Evolutionary conservation across 75 land plant species (phyloP).

Genomic region (Cryptomeria japonica): DNA sequence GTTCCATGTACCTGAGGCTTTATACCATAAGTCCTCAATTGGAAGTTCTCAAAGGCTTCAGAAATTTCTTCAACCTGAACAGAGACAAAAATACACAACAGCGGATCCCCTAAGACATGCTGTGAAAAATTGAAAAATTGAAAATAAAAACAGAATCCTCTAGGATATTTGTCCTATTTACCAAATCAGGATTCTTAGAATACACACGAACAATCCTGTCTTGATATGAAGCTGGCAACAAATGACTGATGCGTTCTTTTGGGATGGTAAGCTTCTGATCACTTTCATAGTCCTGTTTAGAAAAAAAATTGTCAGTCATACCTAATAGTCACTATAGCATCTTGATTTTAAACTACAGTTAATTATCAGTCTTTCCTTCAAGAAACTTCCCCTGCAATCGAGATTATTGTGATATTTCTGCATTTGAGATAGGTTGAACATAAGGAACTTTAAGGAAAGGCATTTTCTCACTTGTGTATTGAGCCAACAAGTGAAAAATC

Average conservation of each 20-base stretch:
- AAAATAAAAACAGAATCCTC: not conserved
- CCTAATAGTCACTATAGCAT: not conserved
- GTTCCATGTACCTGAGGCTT: constrained; percentile 84
- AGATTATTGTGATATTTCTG: not conserved
- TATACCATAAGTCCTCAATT: constrained; percentile 68
- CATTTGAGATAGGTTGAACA: not conserved
- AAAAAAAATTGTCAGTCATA: constrained; percentile 7
- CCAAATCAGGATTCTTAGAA: constrained; percentile 86
- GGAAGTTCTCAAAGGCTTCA: constrained; percentile 91
- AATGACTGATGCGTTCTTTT: constrained; percentile 74
- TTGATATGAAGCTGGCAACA: constrained; percentile 65
- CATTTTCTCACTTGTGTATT: not conserved
- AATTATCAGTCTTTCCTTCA: not conserved
- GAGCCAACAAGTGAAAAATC: not conserved
- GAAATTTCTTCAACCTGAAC: constrained; percentile 84
- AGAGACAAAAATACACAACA: constrained; percentile 1
- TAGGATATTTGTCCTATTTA: constrained; percentile 22
- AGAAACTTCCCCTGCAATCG: not conserved
- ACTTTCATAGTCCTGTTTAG: constrained; percentile 77
- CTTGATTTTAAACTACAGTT: not conserved
- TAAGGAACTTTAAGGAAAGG: not conserved
- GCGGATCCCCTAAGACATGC: not conserved
- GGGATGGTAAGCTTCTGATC: constrained; percentile 54
- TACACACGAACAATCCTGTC: constrained; percentile 92
- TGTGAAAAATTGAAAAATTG: not conserved